Evolutionary conservation across 73 alveolate species (phyloP), one percentile per base, ranked within the genome.

Genomic region (Blepharisma japonicum): DNA sequence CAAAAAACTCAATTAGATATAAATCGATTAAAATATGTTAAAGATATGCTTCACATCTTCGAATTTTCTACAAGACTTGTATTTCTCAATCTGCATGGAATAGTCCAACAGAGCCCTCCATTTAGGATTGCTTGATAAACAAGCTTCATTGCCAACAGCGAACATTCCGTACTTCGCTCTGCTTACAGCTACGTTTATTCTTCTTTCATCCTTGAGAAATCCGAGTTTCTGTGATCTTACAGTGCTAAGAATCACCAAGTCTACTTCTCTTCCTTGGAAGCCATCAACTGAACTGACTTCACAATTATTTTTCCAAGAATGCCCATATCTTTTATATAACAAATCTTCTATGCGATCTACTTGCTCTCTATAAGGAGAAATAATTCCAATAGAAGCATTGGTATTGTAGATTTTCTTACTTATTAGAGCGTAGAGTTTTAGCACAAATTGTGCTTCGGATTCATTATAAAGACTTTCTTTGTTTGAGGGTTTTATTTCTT

Each of bases 221-320:
- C 98, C 97, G 8, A 94, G 81, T 25, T 84, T 81, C 61, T 86
- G 68, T 5, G 94, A 77, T 78, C 97, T 89, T 18, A 94, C 98
- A 45, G 95, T 91, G 11, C 97, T 90, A 74, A 94, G 88, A 27
- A 94, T 80, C 0, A 94, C 88, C 21, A 94, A 82, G 71, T 94
- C 97, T 74, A 92, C 91, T 89, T 91, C 97, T 79, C 96, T 90
- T 18, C 98, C 98, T 71, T 94, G 90, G 72, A 91, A 94, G 67
- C 96, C 94, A 89, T 94, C 98, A 21, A 94, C 97, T 9, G 98
- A 86, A 70, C 86, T 91, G 3, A 92, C 92, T 82, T 82, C 89
- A 20, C 71, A 42, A 66, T n/a, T 47, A 39, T 53, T 38, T 55
- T 32, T 53, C n/a, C n/a, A n/a, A 55, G 14, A 47, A 46, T 11